Conservation (phyloP, 805 yeast genomes). For the Metschnikowia kofuensis region DNA sequence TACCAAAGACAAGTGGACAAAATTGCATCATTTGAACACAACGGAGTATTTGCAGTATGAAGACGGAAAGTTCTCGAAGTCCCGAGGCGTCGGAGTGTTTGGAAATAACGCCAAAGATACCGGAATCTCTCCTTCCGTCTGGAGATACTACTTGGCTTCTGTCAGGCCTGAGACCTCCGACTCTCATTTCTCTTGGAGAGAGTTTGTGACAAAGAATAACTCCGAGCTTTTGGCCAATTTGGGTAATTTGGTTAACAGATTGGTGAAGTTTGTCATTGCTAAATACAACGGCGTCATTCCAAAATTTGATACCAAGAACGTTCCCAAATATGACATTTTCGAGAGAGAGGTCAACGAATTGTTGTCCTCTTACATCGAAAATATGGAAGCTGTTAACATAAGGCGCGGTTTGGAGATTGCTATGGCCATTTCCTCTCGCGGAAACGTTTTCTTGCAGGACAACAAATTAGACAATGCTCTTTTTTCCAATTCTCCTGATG, state of each 20-base stretch:
- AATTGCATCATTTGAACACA: constrained; percentile 84
- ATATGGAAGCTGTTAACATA: constrained; percentile 75
- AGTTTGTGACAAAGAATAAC: constrained; percentile 91
- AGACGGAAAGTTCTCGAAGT: constrained; percentile 96
- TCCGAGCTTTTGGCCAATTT: constrained; percentile 90
- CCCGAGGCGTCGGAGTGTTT: constrained; percentile 97
- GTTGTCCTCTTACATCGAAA: constrained; percentile 58
- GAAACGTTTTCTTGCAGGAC: constrained; percentile 94
- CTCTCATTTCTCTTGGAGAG: constrained; percentile 96
- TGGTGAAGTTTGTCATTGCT: constrained; percentile 83
- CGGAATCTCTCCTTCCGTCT: constrained; percentile 86
- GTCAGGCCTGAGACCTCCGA: constrained; percentile 95
- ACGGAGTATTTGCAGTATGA: constrained; percentile 97
- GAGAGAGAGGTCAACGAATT: constrained; percentile 60
- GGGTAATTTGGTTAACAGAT: constrained; percentile 95
- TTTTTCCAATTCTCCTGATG: constrained; percentile 69
- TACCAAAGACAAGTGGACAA: constrained; percentile 86
- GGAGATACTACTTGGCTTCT: constrained; percentile 94
- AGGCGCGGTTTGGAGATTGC: constrained; percentile 90
- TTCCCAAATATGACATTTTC: constrained; percentile 45
- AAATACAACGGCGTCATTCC: constrained; percentile 93
- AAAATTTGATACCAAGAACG: constrained; percentile 46
- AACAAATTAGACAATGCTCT: constrained; percentile 89
- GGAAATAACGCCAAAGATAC: constrained; percentile 97
- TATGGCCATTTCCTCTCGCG: constrained; percentile 87